A percentile compares a stretch with the other conserved stretches of the same genome.
These are phyloP conservation scores for Zygosaccharomyces sapae DNA, from an alignment of 1,139 yeast species.

Conservation along the genomic window DNA sequence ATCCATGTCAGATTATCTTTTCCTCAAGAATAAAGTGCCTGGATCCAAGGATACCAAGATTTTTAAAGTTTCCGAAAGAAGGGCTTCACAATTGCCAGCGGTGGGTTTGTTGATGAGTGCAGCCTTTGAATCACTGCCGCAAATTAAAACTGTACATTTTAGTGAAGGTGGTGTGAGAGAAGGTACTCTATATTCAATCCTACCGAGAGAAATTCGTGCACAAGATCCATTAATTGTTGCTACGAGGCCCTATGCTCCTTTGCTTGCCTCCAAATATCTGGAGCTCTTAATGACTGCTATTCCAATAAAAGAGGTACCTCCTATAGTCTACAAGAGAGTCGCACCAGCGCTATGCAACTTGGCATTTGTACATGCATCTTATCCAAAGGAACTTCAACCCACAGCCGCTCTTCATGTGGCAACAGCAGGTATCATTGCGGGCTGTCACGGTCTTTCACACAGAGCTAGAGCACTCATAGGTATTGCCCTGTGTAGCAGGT, in stretches of 20 bases:
- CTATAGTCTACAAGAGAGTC: conserved; percentile 51
- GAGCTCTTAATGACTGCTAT: conserved; percentile 49
- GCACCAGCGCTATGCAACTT: conserved; percentile 65
- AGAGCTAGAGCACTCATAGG: conserved; percentile 62
- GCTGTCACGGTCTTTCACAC: conserved; percentile 66
- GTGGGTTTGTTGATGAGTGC: conserved; percentile 58
- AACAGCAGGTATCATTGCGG: conserved; percentile 63
- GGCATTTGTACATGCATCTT: conserved; percentile 66
- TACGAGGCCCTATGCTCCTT: conserved; percentile 61
- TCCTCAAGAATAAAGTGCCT: conserved; percentile 44
- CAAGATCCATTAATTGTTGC: conserved; percentile 65
- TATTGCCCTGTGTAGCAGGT: conserved; percentile 62
- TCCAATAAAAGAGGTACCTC: conserved; percentile 51
- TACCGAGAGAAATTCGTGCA: conserved; percentile 49
- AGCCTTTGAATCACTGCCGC: conserved; percentile 54
- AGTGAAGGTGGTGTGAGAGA: conserved; percentile 72
- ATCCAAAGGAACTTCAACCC: conserved; percentile 69
- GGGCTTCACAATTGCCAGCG: conserved; percentile 61
- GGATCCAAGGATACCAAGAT: conserved; percentile 39
- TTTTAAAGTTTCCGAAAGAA: conserved; percentile 56
- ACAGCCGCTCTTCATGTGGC: conserved; percentile 64
- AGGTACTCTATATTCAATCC: conserved; percentile 58
- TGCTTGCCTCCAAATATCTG: conserved; percentile 50
- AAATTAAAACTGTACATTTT: conserved; percentile 54
- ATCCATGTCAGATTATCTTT: conserved; percentile 45